These are phyloP conservation scores for Lactarius sanguifluus DNA, from an alignment of 768 basidiomycete genomes.

Conservation along the genomic window DNA sequence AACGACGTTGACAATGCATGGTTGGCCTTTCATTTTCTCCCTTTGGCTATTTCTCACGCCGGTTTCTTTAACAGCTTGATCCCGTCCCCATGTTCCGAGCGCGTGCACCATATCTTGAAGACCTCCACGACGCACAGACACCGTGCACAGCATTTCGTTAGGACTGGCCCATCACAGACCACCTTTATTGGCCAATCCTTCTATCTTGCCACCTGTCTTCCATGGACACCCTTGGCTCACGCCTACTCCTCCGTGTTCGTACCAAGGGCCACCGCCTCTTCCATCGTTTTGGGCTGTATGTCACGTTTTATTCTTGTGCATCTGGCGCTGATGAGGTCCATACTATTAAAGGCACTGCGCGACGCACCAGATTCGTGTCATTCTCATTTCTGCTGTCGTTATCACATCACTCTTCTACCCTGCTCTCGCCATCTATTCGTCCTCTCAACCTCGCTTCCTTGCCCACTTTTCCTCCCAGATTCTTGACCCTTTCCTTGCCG, in stretches of 20 bases:
- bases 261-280: conserved; percentile 51
- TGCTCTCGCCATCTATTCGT: conserved; percentile 81
- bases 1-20: background rate
- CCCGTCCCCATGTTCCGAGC: conserved; percentile 13
- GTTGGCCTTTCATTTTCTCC: background rate
- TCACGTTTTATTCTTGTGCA: conserved; percentile 30
- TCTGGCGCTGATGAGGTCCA: background rate
- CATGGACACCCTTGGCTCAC: conserved; percentile 30
- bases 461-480: conserved; percentile 54
- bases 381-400: conserved; percentile 83
- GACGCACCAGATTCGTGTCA: conserved; percentile 85
- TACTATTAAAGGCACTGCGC: conserved; percentile 84
- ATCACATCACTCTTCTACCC: conserved; percentile 90
- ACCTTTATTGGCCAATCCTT: background rate
- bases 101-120: background rate
- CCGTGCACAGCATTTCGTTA: background rate
- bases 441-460: conserved; percentile 61
- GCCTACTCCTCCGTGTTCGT: conserved; percentile 39
- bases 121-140: background rate
- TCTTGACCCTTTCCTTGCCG: conserved; percentile 61
- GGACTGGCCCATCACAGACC: background rate
- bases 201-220: conserved; percentile 11
- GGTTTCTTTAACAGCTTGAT: background rate
- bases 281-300: conserved; percentile 78
- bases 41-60: background rate